Percentiles rank a stretch among this genome's conserved stretches.
Conservation (phyloP, 2,329 filamentous ascomycete species). For the Aspergillus oerlinghausenensis region DNA sequence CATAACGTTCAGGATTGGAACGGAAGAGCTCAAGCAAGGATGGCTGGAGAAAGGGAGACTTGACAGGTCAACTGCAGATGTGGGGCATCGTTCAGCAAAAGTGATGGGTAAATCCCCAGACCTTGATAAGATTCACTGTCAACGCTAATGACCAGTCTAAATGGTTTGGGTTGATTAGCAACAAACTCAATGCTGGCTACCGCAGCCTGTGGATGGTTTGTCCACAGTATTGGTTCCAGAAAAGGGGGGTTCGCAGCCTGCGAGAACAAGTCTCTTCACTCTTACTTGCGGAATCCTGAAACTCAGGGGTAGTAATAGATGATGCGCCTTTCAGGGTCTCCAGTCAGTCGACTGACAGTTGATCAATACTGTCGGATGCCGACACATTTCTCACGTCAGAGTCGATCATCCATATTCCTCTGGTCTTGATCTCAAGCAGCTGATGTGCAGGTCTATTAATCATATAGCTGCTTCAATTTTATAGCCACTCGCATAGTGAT, state of each 20-base stretch:
- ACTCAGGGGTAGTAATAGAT: neutral
- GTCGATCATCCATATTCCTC: neutral
- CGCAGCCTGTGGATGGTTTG: neutral
- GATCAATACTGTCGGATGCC: neutral
- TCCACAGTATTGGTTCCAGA: neutral
- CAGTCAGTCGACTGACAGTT: neutral
- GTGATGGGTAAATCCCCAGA: conserved; percentile 4
- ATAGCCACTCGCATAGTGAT: too few relatives aligned
- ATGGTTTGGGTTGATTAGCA: neutral
- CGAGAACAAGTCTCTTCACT: neutral
- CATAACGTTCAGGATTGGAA: neutral
- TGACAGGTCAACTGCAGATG: conserved; percentile 9
- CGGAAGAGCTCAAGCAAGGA: neutral
- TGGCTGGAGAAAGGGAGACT: conserved; percentile 3
- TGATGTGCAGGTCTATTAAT: too few relatives aligned
- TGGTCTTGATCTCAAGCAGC: neutral
- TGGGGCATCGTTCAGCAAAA: conserved; percentile 3
- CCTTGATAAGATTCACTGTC: conserved; percentile 8
- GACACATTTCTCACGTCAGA: neutral
- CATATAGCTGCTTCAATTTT: too few relatives aligned
- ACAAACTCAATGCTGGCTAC: neutral
- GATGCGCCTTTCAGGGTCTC: neutral
- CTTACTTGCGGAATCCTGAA: neutral
- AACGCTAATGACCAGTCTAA: neutral
- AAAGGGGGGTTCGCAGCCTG: neutral